Percentiles rank a stretch among this genome's conserved stretches.
phyloP scores from a whole-genome alignment of 1,284 basidiomycete genomes.

The Leccinum holopus region DNA sequence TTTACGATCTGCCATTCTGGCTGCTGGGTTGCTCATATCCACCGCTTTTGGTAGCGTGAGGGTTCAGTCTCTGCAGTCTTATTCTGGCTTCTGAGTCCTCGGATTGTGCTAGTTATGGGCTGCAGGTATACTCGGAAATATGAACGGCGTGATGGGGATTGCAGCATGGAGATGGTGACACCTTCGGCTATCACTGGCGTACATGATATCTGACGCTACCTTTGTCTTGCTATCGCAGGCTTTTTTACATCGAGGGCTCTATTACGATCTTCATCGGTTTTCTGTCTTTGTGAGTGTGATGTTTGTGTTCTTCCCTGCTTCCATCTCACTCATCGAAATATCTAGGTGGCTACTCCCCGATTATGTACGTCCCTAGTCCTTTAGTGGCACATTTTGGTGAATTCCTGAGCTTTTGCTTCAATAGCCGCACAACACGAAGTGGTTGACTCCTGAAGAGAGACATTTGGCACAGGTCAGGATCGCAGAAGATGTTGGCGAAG shows the following conservation, averaged over 20 bases:
- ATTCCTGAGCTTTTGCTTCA: not conserved
- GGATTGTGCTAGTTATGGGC: constrained; percentile 51
- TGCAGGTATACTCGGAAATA: constrained; percentile 34
- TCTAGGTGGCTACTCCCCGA: constrained; percentile 53
- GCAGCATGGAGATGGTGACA: constrained; percentile 69
- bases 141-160: constrained; percentile 44
- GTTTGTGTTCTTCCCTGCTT: not conserved
- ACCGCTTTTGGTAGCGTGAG: not conserved
- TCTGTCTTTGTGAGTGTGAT: constrained; percentile 48
- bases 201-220: not conserved
- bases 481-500: constrained; percentile 74
- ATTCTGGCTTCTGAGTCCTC: constrained; percentile 4
- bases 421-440: constrained; percentile 66
- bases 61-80: not conserved
- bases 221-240: constrained; percentile 52
- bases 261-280: constrained; percentile 59
- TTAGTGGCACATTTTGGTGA: not conserved
- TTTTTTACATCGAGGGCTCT: constrained; percentile 35
- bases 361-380: constrained; percentile 40
- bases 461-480: constrained; percentile 72
- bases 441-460: constrained; percentile 39
- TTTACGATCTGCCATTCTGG: not conserved
- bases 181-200: not conserved
- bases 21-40: not conserved
- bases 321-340: not conserved